Evolutionary conservation across 2,329 filamentous ascomycete genomes (phyloP).

Genomic region (Fusarium gaditjirri): DNA sequence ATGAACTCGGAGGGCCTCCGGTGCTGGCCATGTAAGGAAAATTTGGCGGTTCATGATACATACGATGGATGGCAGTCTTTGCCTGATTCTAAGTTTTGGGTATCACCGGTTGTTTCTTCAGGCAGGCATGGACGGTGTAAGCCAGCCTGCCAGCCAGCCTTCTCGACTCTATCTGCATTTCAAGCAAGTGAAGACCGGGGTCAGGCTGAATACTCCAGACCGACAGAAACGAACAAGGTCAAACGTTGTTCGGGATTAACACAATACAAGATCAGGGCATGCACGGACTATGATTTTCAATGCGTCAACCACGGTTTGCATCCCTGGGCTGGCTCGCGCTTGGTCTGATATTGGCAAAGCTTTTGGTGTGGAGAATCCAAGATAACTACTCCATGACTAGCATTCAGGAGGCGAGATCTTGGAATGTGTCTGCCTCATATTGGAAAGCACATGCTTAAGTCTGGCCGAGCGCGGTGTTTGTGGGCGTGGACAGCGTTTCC

Average conservation of each 20-base stretch:
- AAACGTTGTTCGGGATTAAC: slow-evolving; percentile 18
- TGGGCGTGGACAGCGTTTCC: not conserved
- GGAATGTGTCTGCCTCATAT: slow-evolving; percentile 5
- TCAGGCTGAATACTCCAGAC: slow-evolving; percentile 12
- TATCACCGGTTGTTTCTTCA: slow-evolving; percentile 1
- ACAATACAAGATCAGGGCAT: slow-evolving; percentile 21
- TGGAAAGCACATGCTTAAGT: not conserved
- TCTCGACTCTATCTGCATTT: not conserved
- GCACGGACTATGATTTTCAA: slow-evolving; percentile 39
- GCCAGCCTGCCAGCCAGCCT: not conserved
- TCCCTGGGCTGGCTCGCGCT: not conserved
- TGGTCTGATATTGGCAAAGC: slow-evolving; percentile 1
- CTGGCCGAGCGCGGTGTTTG: not conserved
- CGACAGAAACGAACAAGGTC: slow-evolving; percentile 8
- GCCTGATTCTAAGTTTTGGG: not conserved
- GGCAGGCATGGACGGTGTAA: not conserved
- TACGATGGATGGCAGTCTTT: slow-evolving; percentile 1
- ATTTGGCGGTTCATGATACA: slow-evolving; percentile 5
- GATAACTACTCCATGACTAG: slow-evolving; percentile 9
- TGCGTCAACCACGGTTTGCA: slow-evolving; percentile 24
- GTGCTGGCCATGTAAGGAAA: slow-evolving; percentile 2
- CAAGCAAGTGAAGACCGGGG: slow-evolving; percentile 1
- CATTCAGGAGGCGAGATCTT: slow-evolving; percentile 14
- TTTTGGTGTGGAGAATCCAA: slow-evolving; percentile 16
- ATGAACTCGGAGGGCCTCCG: slow-evolving; percentile 11